Conservation (phyloP, 1,139 yeast species). For the Candida sp. region DNA sequence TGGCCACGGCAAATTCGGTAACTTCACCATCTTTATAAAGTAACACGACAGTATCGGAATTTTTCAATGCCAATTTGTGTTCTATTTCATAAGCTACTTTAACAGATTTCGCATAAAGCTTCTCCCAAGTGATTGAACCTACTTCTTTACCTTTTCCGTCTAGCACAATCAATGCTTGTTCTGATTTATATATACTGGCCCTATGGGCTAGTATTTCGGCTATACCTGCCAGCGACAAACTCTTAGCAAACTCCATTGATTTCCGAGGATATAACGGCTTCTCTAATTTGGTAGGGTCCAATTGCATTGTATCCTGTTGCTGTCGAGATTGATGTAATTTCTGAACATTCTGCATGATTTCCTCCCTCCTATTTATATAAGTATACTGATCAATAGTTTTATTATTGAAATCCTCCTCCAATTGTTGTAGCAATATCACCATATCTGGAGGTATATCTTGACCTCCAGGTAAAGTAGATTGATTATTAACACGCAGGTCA, state of each 20-base stretch:
- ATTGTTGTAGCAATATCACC: conserved; percentile 39
- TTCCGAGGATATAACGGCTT: conserved; percentile 62
- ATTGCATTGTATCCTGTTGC: conserved; percentile 17
- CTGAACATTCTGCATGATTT: conserved; percentile 39
- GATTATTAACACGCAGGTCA: conserved; percentile 1
- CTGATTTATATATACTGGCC: conserved; percentile 61
- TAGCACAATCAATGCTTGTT: conserved; percentile 68
- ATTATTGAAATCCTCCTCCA: conserved; percentile 43
- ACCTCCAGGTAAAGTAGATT: conserved; percentile 2
- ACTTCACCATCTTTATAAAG: conserved; percentile 84
- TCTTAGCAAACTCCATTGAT: conserved; percentile 15
- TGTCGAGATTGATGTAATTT: conserved; percentile 34
- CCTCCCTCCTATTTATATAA: conserved; percentile 44
- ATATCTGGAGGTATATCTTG: conserved; percentile 48
- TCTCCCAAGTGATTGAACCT: conserved; percentile 83
- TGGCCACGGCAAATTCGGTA: conserved; percentile 79
- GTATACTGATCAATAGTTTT: conserved; percentile 49
- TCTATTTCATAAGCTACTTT: conserved; percentile 85
- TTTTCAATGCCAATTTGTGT: conserved; percentile 65
- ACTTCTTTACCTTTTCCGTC: conserved; percentile 83
- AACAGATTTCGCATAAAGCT: conserved; percentile 76
- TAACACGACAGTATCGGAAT: conserved; percentile 80
- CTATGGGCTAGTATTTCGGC: conserved; percentile 60
- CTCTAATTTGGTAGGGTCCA: conserved; percentile 43
- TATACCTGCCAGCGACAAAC: conserved; percentile 8